Evolutionary conservation across 768 basidiomycete species (phyloP), one percentile per base, ranked within the genome.

Genomic region (Tricholoma saponaceum): DNA sequence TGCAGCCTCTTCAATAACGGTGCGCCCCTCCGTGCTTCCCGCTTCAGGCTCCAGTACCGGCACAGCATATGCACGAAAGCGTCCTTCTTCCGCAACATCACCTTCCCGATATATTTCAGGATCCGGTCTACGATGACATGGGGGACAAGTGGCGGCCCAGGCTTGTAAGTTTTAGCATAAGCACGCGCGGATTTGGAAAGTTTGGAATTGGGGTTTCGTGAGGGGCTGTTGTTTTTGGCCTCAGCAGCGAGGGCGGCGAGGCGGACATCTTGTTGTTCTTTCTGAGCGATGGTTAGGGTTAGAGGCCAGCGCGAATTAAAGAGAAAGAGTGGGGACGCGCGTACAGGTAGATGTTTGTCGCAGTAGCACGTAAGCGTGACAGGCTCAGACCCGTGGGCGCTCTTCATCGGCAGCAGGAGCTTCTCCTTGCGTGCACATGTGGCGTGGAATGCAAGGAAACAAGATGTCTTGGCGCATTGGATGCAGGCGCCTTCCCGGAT

Each of bases 11-110:
- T 98, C 62, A 99, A 71, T 59, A 98, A 71, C 10, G 97, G 96
- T 8, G 97, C 97, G 4, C 97, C 97, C 39, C 96, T 73, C 60
- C 97, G 81, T 1, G 86, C 92, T 69, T 98, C 96, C 4, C 97
- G 78, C 74, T 99, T 98, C 70, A 99, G 70, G 72, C 97, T 98
- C 97, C 97, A 99, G 67, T 98, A 99, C 66, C 85, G 83, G 66
- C 91, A 95, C 30, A 95, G 78, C 65, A 84, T 71, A 50, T 85
- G 80, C 12, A 98, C 73, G 55, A 95, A 91, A 46, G 90, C 87
- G 3, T 72, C 64, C 67, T 90, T 92, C 69, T 91, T 93, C 60
- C 89, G 76, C 4, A 97, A 74, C 30, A 70, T 77, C 41, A 96
- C 76, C 62, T 84, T 86, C 35, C 70, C 69, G 35, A 91, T 85